Evolutionary conservation across 2,329 filamentous ascomycete species (phyloP).

Genomic region (Ophiostoma angusticollis): DNA sequence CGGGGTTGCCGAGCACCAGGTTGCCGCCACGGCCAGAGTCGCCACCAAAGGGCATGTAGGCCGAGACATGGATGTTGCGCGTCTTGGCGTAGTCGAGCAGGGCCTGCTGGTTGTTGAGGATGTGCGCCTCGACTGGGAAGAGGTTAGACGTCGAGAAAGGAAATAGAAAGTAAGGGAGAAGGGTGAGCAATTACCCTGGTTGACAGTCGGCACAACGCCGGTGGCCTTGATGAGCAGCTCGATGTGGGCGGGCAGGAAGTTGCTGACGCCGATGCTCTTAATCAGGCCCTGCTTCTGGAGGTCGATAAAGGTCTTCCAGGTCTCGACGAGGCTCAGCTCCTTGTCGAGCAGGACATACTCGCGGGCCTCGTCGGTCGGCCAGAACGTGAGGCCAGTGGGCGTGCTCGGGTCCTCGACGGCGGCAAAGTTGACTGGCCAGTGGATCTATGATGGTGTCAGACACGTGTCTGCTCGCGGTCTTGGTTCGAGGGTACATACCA

Average conservation of each 20-base stretch:
- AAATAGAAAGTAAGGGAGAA: too few species aligned
- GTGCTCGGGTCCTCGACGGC: not conserved
- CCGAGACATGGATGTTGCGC: conserved; percentile 54
- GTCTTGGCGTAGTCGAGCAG: conserved; percentile 47
- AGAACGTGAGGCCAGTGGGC: not conserved
- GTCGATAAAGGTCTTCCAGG: not conserved
- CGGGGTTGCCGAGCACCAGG: conserved; percentile 45
- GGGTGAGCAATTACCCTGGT: too few species aligned
- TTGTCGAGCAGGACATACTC: not conserved
- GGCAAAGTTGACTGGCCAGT: not conserved
- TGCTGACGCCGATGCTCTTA: not conserved
- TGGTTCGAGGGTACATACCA: not conserved
- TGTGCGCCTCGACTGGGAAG: conserved; percentile 58
- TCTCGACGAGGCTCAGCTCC: not conserved
- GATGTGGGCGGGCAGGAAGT: conserved; percentile 21
- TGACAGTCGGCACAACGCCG: conserved; percentile 47
- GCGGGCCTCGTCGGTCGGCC: not conserved
- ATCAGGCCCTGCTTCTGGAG: not conserved
- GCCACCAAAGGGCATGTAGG: conserved; percentile 46
- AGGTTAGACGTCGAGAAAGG: too few species aligned
- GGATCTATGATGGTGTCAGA: not conserved
- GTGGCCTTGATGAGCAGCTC: conserved; percentile 43
- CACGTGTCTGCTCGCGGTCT: too few species aligned
- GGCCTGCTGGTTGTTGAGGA: conserved; percentile 45
- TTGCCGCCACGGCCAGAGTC: conserved; percentile 28